These are phyloP conservation scores for Gossypium mustelinum DNA, from an alignment of 345 rosid species.

Conservation along the genomic window DNA sequence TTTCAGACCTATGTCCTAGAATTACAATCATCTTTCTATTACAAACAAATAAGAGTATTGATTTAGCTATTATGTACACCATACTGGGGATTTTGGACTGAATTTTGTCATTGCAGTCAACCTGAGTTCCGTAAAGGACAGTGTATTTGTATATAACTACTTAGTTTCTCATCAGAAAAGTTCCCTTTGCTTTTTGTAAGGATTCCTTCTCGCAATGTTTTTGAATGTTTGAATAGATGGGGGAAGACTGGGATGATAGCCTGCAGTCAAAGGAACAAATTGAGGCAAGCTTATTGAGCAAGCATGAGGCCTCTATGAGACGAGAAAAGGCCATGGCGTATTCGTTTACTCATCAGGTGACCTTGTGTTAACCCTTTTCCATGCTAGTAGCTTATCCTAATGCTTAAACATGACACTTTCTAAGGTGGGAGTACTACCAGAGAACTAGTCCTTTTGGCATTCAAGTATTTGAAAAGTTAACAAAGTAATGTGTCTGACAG, in stretches of 20 bases:
- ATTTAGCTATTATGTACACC: too few relatives aligned
- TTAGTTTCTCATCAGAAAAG: neutral
- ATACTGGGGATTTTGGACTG: too few relatives aligned
- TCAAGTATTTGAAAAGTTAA: neutral
- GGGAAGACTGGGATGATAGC: constrained; percentile 94
- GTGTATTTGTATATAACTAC: neutral
- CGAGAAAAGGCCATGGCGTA: constrained; percentile 93
- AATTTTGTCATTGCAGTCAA: too few relatives aligned
- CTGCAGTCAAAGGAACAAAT: constrained; percentile 84
- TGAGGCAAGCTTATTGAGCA: constrained; percentile 71
- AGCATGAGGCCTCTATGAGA: constrained; percentile 88
- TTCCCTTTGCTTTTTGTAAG: neutral
- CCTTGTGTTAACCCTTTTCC: neutral
- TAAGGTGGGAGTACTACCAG: too few relatives aligned
- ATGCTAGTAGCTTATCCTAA: neutral
- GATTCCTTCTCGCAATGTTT: neutral
- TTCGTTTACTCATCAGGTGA: constrained; percentile 92
- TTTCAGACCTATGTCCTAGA: too few relatives aligned
- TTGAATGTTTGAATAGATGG: constrained; percentile 48
- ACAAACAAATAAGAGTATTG: too few relatives aligned
- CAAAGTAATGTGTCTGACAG: constrained; percentile 30
- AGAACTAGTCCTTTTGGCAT: too few relatives aligned
- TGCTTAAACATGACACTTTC: too few relatives aligned
- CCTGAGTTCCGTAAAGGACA: too few relatives aligned
- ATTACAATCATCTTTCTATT: too few relatives aligned